phyloP scores from a whole-genome alignment of 352 stramenopile species.

The Globisporangium canariense region DNA sequence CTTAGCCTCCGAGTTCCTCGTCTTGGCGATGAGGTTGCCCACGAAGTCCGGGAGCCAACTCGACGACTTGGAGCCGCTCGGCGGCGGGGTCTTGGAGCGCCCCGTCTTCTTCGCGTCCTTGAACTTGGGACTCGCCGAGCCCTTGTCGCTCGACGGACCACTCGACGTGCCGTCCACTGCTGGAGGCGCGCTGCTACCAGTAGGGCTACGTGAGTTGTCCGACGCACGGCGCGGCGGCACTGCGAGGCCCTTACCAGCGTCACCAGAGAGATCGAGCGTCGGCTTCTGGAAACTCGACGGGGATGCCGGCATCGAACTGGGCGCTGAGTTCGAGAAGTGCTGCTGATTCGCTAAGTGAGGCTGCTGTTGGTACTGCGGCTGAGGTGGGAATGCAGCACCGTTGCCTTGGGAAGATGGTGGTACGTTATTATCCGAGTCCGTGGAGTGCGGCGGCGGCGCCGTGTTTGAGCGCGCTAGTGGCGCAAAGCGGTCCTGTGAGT shows the following conservation, averaged over 20 bases:
- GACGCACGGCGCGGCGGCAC: conserved; percentile 12
- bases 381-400: not conserved
- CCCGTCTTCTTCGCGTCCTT: conserved; percentile 56
- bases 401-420: conserved; percentile 2
- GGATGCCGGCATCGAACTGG: conserved; percentile 18
- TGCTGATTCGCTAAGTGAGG: conserved; percentile 18
- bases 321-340: conserved; percentile 19
- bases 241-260: conserved; percentile 25
- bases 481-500: conserved; percentile 8
- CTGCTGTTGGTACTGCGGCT: conserved; percentile 26
- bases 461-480: conserved; percentile 11
- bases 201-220: conserved; percentile 15
- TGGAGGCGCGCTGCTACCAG: not conserved
- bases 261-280: conserved; percentile 39
- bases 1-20: conserved; percentile 85
- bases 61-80: conserved; percentile 50
- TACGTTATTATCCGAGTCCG: conserved; percentile 12
- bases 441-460: conserved; percentile 7
- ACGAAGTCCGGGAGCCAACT: conserved; percentile 57
- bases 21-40: conserved; percentile 51
- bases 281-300: conserved; percentile 35
- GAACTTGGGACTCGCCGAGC: conserved; percentile 59
- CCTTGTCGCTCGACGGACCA: conserved; percentile 71
- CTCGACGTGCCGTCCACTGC: conserved; percentile 4
- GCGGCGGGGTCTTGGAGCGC: conserved; percentile 79